Percentiles rank a stretch among this genome's conserved stretches.
Conservation (phyloP, 176 grass and related monocot species). For the Melocanna baccifera region DNA sequence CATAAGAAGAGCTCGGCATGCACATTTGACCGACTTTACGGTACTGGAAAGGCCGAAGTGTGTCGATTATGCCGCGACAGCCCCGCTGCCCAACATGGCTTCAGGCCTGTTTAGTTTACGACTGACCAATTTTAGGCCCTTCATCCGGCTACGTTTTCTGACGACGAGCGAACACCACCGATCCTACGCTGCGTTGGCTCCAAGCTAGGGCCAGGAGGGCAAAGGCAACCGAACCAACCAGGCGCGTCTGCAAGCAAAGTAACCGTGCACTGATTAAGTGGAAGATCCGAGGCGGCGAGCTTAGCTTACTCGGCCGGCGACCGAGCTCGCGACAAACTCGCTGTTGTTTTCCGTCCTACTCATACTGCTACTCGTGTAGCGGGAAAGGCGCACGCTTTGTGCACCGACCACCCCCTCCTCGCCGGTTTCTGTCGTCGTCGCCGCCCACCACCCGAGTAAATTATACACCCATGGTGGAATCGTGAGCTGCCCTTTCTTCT, state of each 20-base stretch:
- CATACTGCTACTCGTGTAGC: conserved; percentile 4
- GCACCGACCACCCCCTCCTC: conserved; percentile 16
- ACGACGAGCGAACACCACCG: neutral
- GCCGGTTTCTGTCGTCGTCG: conserved; percentile 58
- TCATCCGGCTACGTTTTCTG: neutral
- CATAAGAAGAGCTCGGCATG: too few species aligned
- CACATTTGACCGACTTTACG: neutral
- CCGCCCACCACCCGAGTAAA: conserved; percentile 29
- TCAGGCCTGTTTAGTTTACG: too few species aligned
- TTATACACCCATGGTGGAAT: neutral
- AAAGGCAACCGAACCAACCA: neutral
- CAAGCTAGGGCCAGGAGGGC: neutral
- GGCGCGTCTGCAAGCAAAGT: neutral
- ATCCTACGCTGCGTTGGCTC: conserved; percentile 15
- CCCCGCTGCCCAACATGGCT: neutral
- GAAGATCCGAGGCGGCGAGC: neutral
- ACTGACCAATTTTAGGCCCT: too few species aligned
- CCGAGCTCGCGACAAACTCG: neutral
- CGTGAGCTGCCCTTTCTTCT: neutral
- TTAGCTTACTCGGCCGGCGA: neutral
- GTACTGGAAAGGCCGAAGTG: neutral
- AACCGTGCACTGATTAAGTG: neutral
- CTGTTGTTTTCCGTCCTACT: conserved; percentile 46
- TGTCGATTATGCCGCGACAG: neutral
- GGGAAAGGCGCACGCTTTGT: conserved; percentile 2